A percentile compares a stretch with the other conserved stretches of the same genome.
These are phyloP conservation scores for Solanum aculeatissimum DNA, from an alignment of 305 asterid genomes.

Conservation along the genomic window DNA sequence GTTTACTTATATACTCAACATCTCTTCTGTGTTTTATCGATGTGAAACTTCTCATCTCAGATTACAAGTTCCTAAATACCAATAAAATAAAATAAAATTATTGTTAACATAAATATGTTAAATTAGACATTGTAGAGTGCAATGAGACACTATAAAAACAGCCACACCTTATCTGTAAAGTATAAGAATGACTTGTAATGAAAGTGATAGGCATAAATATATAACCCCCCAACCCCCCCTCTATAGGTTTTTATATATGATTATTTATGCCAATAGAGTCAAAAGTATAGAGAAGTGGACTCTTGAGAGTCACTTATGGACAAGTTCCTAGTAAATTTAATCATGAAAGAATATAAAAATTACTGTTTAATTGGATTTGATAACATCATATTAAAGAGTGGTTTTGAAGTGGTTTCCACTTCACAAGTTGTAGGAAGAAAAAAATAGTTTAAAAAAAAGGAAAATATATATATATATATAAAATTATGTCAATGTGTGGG, in stretches of 20 bases:
- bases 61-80: no score
- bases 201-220: not conserved
- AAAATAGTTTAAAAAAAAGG: not conserved
- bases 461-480: not conserved
- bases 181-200: not conserved
- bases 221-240: not conserved
- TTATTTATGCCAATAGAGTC: not conserved
- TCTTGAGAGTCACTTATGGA: not conserved
- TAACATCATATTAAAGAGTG: not conserved
- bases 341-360: not conserved
- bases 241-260: not conserved
- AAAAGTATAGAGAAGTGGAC: not conserved
- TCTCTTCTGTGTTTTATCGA: no score
- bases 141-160: not conserved
- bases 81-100: not conserved
- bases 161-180: not conserved
- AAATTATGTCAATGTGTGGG: not conserved
- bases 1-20: no score
- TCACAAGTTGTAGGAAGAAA: not conserved
- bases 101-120: not conserved
- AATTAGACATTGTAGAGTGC: not conserved
- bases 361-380: not conserved
- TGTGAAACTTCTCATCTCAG: no score
- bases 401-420: not conserved
- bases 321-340: not conserved